These are phyloP conservation scores for Penicillium goetzii DNA, from an alignment of 495 filamentous ascomycete genomes.

Conservation along the genomic window DNA sequence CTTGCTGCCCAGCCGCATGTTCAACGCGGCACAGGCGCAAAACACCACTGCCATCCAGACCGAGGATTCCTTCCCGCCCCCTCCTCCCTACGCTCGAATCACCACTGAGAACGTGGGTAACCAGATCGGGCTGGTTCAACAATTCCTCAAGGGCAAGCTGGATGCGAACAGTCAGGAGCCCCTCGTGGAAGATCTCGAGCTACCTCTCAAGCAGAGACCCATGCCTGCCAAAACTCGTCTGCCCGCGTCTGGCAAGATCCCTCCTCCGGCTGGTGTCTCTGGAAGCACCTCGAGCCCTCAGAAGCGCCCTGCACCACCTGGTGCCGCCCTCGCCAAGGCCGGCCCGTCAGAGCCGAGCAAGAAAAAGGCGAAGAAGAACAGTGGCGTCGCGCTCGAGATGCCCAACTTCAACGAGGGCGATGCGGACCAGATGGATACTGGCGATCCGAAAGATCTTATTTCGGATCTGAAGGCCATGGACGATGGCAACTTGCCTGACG, in stretches of 20 bases:
- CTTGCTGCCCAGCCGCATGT: conserved; percentile 88
- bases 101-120: conserved; percentile 73
- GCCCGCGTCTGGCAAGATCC: conserved; percentile 92
- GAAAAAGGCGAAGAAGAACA: conserved; percentile 55
- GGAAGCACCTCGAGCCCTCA: conserved; percentile 65
- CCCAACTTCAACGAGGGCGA: conserved; percentile 42
- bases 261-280: conserved; percentile 35
- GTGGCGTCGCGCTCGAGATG: conserved; percentile 38
- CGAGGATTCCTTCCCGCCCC: conserved; percentile 56
- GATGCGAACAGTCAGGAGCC: conserved; percentile 79
- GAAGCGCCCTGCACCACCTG: conserved; percentile 69
- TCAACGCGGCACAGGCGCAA: conserved; percentile 75
- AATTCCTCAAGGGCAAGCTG: conserved; percentile 88
- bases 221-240: conserved; percentile 72
- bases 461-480: conserved; percentile 31
- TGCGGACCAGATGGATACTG: conserved; percentile 25
- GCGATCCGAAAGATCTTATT: conserved; percentile 29
- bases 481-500: conserved; percentile 20
- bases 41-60: conserved; percentile 56
- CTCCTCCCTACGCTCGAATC: conserved; percentile 76
- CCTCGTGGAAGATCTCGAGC: conserved; percentile 90
- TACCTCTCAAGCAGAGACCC: conserved; percentile 90
- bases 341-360: conserved; percentile 47
- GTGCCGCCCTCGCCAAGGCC: conserved; percentile 29
- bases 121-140: conserved; percentile 83